Evolutionary conservation across 2,329 filamentous ascomycete genomes (phyloP).

Genomic region (Penicillium sp.): DNA sequence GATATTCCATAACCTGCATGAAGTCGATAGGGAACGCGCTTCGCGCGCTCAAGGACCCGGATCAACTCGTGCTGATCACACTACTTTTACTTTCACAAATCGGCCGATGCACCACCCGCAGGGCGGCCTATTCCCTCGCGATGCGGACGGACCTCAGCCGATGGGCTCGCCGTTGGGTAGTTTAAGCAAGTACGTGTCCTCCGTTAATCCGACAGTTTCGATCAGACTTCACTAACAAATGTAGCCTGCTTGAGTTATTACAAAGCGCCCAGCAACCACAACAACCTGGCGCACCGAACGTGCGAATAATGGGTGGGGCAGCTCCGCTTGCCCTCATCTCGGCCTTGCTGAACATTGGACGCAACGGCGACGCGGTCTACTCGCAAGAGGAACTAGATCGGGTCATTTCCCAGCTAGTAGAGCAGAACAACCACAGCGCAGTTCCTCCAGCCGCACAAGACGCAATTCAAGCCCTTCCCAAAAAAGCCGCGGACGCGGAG

Average conservation of each 20-base stretch:
- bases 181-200: conserved; percentile 53
- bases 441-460: conserved; percentile 78
- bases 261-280: conserved; percentile 27
- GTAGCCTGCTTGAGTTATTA: conserved; percentile 36
- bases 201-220: not conserved
- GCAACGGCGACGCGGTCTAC: conserved; percentile 81
- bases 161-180: conserved; percentile 53
- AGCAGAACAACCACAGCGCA: conserved; percentile 78
- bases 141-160: conserved; percentile 57
- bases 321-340: conserved; percentile 54
- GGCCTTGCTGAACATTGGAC: conserved; percentile 43
- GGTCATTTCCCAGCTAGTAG: conserved; percentile 87
- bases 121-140: conserved; percentile 53
- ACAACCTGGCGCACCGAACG: conserved; percentile 22
- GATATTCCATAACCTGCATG: conserved; percentile 53
- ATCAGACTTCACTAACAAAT: not conserved
- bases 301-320: conserved; percentile 29
- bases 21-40: conserved; percentile 31
- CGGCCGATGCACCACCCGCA: conserved; percentile 15
- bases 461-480: conserved; percentile 75
- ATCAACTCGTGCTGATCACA: conserved; percentile 1
- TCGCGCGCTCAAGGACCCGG: conserved; percentile 13
- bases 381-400: conserved; percentile 88
- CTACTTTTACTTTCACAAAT: not conserved
- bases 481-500: conserved; percentile 69